Percentiles rank a stretch among this genome's conserved stretches.
Conservation (phyloP, 345 rosid genomes). For the Corchorus capsularis region DNA sequence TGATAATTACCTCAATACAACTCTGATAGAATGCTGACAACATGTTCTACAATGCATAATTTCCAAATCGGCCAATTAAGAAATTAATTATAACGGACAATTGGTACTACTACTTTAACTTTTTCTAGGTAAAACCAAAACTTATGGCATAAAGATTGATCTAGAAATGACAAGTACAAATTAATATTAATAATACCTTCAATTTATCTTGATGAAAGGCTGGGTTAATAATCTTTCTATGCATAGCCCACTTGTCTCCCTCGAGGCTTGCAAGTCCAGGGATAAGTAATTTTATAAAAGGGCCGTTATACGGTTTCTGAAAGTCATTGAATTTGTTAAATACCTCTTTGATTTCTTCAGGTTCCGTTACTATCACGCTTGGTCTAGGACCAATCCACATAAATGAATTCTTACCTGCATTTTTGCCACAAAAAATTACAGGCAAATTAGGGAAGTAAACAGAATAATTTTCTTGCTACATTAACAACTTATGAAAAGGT, state of each 20-base stretch:
- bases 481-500: not conserved
- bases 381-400: slow-evolving; percentile 48
- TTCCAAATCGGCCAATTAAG: not conserved
- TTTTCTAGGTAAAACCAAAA: not conserved
- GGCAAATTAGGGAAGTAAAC: not conserved
- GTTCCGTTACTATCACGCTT: slow-evolving; percentile 43
- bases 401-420: slow-evolving; percentile 44
- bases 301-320: slow-evolving; percentile 30
- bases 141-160: not conserved
- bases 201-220: slow-evolving; percentile 53
- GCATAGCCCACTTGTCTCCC: slow-evolving; percentile 57
- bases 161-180: not conserved
- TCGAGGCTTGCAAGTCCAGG: slow-evolving; percentile 44
- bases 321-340: slow-evolving; percentile 39
- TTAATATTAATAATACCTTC: slow-evolving; percentile 35
- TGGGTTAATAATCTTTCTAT: slow-evolving; percentile 52
- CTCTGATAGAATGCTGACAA: slow-evolving; percentile 32
- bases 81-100: not conserved
- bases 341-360: slow-evolving; percentile 42
- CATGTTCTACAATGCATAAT: slow-evolving; percentile 26
- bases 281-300: slow-evolving; percentile 34
- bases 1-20: slow-evolving; percentile 25
- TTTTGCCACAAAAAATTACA: not conserved
- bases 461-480: not conserved
- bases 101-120: not conserved